Conservation (phyloP, 2,329 filamentous ascomycete genomes). For the Phialocephala sp. region DNA sequence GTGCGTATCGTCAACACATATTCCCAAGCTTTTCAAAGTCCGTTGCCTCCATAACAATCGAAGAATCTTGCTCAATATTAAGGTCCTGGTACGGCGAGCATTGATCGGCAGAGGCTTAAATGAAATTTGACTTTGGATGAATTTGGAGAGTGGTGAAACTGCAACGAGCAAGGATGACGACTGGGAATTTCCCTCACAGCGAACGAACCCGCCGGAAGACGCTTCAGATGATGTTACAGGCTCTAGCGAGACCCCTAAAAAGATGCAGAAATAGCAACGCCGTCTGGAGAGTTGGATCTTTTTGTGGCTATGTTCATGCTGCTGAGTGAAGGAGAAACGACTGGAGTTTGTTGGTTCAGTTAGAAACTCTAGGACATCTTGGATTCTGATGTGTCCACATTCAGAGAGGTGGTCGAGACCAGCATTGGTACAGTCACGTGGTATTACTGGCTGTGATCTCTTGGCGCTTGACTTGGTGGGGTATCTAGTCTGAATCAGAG, state of each 20-base stretch:
- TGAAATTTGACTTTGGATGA: conserved; percentile 7
- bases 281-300: neutral
- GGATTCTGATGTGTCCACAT: neutral
- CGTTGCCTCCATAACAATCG: neutral
- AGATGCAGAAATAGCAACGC: conserved; percentile 1
- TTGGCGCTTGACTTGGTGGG: neutral
- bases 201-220: neutral
- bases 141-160: neutral
- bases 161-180: conserved; percentile 4
- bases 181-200: neutral
- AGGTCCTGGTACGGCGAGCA: conserved; percentile 11
- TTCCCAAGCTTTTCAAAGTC: neutral
- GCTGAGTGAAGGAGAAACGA: neutral
- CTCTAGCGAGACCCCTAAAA: conserved; percentile 4
- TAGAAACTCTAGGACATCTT: neutral
- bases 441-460: neutral
- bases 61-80: neutral
- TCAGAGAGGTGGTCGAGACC: neutral
- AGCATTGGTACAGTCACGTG: neutral
- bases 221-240: conserved; percentile 15
- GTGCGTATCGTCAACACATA: conserved; percentile 9
- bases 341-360: neutral
- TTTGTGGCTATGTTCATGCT: conserved; percentile 6
- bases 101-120: conserved; percentile 27
- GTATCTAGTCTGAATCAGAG: neutral